phyloP scores from a whole-genome alignment of 139 green algal genomes.

The Coelastrella sp. region DNA sequence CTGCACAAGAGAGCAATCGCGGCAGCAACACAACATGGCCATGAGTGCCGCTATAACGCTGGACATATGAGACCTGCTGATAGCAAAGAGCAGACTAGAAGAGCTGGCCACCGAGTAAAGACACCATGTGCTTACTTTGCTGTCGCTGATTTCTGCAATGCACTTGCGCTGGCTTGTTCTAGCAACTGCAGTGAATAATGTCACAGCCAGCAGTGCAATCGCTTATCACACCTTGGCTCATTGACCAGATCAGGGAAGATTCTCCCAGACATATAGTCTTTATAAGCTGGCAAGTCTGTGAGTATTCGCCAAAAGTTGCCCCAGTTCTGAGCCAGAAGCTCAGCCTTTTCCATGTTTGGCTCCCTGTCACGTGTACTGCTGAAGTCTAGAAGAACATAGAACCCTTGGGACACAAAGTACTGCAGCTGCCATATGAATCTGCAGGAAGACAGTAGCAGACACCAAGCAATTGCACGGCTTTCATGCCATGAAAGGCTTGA shows the following conservation, averaged over 20 bases:
- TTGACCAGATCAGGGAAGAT: conserved; percentile 47
- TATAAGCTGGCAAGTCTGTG: conserved; percentile 32
- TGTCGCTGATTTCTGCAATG: too few relatives aligned
- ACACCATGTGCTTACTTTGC: too few relatives aligned
- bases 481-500: too few relatives aligned
- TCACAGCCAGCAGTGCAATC: not conserved
- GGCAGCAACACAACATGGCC: too few relatives aligned
- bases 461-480: too few relatives aligned
- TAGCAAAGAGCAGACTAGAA: too few relatives aligned
- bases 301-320: conserved; percentile 33
- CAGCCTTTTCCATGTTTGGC: conserved; percentile 7
- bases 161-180: too few relatives aligned
- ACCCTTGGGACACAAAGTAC: conserved; percentile 49
- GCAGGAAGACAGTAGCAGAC: not conserved
- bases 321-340: conserved; percentile 45
- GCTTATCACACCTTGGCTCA: conserved; percentile 34
- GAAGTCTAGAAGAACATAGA: conserved; percentile 49
- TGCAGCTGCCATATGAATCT: conserved; percentile 50
- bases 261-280: not conserved
- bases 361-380: not conserved
- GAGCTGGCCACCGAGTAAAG: too few relatives aligned
- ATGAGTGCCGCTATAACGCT: too few relatives aligned
- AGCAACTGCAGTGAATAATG: not conserved
- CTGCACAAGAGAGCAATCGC: not conserved
- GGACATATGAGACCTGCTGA: too few relatives aligned